Base-by-base conservation (phyloP, 805 yeast species). In the Yamadazyma laniorum region DNA sequence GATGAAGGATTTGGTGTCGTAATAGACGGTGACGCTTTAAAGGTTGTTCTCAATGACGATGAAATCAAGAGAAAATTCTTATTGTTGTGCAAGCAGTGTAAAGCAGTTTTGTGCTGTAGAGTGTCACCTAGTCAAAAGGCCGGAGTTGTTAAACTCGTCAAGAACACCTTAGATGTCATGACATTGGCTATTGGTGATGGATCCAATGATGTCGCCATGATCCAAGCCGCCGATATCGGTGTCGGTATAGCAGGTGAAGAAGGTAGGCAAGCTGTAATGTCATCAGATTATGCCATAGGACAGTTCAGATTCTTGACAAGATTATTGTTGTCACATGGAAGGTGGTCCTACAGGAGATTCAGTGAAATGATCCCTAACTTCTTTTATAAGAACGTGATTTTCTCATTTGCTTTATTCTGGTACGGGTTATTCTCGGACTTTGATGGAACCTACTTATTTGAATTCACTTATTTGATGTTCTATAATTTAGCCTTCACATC, bases 191-290 rank as follows among this genome's bases (percentile, higher is more conserved):
- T 85, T 56, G 95, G 95, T 49, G 95, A 85, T 62, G 95, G 95
- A 39, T 80, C 93, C 15, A 85, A 85, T 56, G 95, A 85, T 64
- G 95, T 85, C 45, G 90, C 95, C 9, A 85, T 85, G 95, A 85
- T 85, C 49, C 95, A 85, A 59, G 80, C 89, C 19, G 93, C 95
- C 1, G 82, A 85, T 61, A 82, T 85, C 32, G 95, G 95, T 53
- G 85, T 85, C 39, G 95, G 95, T 65, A 85, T 85, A 55, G 90
- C 90, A 3, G 95, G 95, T 63, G 93, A 85, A 66, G 95, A 85
- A 67, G 95, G 95, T 55, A 69, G 93, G 44, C 93, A 85, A 61
- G 93, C 93, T 14, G 93, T 77, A 4, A 85, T 85, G 95, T 81
- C 89, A 18, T 81, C 91, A 1, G 95, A 85, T 65, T 85, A 83